Conservation (phyloP, 2,329 filamentous ascomycete genomes). For the Phaeosphaeriaceae sp. region DNA sequence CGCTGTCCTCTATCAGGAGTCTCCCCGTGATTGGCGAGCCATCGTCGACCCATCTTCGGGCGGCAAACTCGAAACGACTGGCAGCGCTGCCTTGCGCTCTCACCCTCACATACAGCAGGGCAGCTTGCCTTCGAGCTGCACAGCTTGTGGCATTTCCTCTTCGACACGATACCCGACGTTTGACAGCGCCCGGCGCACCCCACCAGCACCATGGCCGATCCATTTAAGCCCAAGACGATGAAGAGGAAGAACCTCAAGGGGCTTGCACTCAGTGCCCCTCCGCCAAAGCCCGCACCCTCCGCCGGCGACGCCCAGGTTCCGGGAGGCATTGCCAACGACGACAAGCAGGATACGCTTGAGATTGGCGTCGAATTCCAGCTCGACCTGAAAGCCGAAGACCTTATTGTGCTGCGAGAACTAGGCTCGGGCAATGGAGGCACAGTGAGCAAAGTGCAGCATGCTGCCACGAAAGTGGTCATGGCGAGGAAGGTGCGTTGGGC, state of each 20-base stretch:
- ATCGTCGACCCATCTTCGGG: slow-evolving; percentile 41
- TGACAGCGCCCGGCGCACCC: slow-evolving; percentile 23
- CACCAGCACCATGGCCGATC: slow-evolving; percentile 60
- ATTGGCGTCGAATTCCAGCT: slow-evolving; percentile 98
- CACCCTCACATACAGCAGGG: slow-evolving; percentile 12
- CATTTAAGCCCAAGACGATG: slow-evolving; percentile 77
- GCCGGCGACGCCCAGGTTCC: slow-evolving; percentile 72
- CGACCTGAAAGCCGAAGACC: slow-evolving; percentile 87
- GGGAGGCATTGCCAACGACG: slow-evolving; percentile 65
- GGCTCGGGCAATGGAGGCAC: slow-evolving; percentile 97
- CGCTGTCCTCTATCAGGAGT: slow-evolving; percentile 44
- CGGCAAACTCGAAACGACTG: slow-evolving; percentile 45
- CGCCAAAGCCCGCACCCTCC: slow-evolving; percentile 74
- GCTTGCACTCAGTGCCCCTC: slow-evolving; percentile 81
- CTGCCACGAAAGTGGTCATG: slow-evolving; percentile 95
- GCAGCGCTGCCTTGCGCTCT: slow-evolving; percentile 25
- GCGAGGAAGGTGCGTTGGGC: slow-evolving; percentile 80
- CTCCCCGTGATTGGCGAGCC: slow-evolving; percentile 47
- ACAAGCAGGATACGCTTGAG: slow-evolving; percentile 77
- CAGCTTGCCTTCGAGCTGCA: slow-evolving; percentile 13
- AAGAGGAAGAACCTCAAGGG: slow-evolving; percentile 99
- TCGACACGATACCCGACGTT: slow-evolving; percentile 10
- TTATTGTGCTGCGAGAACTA: slow-evolving; percentile 92
- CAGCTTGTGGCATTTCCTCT: slow-evolving; percentile 2
- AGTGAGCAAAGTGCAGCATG: slow-evolving; percentile 96